Evolutionary conservation across 1,284 basidiomycete genomes (phyloP), one percentile per base, ranked within the genome.

Genomic region (Marasmius tenuissimus): DNA sequence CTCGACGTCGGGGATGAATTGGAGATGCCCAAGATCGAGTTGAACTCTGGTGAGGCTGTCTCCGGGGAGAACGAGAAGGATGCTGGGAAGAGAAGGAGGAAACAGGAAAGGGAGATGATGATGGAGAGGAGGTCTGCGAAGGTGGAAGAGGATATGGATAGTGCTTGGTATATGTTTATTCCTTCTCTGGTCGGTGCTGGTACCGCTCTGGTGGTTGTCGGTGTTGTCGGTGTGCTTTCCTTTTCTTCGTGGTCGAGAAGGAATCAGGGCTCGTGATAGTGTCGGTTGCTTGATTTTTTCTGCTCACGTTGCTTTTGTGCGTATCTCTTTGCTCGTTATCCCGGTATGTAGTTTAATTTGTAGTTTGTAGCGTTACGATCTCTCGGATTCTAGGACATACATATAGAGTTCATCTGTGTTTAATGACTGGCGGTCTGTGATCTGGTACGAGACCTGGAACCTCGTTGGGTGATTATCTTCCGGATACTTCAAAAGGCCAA

Each of bases 101-200:
- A 84, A 65, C 80, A 84, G 42, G 83, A 83, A 51, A 67, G 82
- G 62, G 74, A 81, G 4, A 70, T 87, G 50, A 12, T 51, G 37
- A 76, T 85, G 66, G 79, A 80, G 64, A 77, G 75, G 60, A 74
- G 72, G 51, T 69, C 73, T 45, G 72, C 75, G 37, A 78, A 80
- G 62, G 70, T 80, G 35, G 71, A 69, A 57, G 83, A 84, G 22
- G 85, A 86, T 37, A 76, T 88, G 38, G 88, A 90, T 61, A 83
- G 78, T 74, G 81, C 88, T 34, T 92, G 90, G 90, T 92, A 91
- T 68, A 68, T 91, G 59, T 53, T 63, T 12, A 75, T 92, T 47
- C 91, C 91, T 3, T 85, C 88, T 22, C 72, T 92, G 63, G 84
- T 92, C 2, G 91, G 90, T 22, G 91, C 90, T 37, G 91, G 91